phyloP scores from a whole-genome alignment of 345 rosid species.

The Viola odorata region DNA sequence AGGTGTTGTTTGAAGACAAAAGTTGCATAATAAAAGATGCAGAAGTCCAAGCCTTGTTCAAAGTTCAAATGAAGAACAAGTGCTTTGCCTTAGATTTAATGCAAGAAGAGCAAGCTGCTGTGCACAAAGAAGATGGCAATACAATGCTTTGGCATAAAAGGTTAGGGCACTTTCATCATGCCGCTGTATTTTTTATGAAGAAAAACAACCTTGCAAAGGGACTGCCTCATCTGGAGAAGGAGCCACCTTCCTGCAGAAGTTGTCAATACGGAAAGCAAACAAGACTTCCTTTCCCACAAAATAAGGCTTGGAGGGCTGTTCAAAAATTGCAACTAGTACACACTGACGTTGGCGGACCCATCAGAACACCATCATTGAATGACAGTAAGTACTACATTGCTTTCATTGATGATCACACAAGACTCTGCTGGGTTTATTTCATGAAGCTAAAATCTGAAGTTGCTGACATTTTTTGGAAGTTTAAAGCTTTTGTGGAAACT shows the following conservation, averaged over 20 bases:
- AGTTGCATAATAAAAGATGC: not conserved
- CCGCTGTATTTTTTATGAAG: too few relatives aligned
- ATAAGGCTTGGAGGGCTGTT: too few relatives aligned
- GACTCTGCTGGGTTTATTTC: too few relatives aligned
- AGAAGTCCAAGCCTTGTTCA: not conserved
- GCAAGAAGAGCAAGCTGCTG: not conserved
- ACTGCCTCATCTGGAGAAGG: not conserved
- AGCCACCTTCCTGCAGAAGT: not conserved
- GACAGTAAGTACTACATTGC: too few relatives aligned
- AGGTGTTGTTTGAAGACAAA: not conserved
- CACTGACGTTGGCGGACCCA: too few relatives aligned
- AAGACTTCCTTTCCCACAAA: not conserved
- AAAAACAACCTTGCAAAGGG: too few relatives aligned
- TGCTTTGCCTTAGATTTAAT: not conserved
- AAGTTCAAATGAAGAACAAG: not conserved
- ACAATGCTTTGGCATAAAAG: not conserved
- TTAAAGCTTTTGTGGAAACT: too few relatives aligned
- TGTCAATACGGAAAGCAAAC: not conserved
- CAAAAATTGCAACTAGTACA: too few relatives aligned
- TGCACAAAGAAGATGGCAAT: not conserved
- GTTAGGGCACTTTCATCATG: not conserved
- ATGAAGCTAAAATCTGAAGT: too few relatives aligned
- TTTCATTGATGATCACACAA: too few relatives aligned
- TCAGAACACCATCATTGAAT: too few relatives aligned
- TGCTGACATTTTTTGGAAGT: too few relatives aligned